Percentiles rank a stretch among this genome's conserved stretches.
phyloP scores from a whole-genome alignment of 306 rosid genomes.

The Citrullus colocynthis region DNA sequence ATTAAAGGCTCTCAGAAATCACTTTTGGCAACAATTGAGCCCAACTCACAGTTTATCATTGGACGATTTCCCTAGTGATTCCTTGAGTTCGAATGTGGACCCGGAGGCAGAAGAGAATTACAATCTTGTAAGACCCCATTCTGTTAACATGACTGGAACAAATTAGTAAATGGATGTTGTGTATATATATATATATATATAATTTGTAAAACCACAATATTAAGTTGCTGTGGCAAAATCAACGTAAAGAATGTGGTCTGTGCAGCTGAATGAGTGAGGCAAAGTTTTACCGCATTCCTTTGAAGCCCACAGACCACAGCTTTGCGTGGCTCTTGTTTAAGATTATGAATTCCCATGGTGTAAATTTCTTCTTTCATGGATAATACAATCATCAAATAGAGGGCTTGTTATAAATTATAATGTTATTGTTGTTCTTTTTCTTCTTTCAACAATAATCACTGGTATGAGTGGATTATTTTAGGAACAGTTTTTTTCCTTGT shows the following conservation, averaged over 20 bases:
- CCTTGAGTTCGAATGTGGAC: constrained; percentile 24
- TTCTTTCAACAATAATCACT: no score
- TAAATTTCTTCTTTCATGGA: background rate
- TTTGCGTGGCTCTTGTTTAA: background rate
- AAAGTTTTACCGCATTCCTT: constrained; percentile 1
- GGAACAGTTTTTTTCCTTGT: no score
- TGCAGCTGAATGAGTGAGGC: background rate
- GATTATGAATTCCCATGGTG: background rate
- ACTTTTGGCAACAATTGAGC: constrained; percentile 75
- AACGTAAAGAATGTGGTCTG: background rate
- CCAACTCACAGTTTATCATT: constrained; percentile 45
- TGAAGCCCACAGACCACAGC: background rate
- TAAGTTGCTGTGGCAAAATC: background rate
- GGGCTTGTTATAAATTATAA: background rate
- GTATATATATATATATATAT: background rate
- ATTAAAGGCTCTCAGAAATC: constrained; percentile 42
- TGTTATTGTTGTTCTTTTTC: background rate
- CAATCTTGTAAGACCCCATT: constrained; percentile 20
- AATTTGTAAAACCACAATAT: background rate
- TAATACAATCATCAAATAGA: background rate
- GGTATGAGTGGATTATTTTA: no score
- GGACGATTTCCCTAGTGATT: constrained; percentile 26
- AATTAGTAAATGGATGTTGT: background rate
- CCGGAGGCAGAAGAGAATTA: constrained; percentile 27
- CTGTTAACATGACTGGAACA: constrained; percentile 11